Base-by-base conservation (phyloP, 495 filamentous ascomycete species). In the Talaromyces ruber region DNA sequence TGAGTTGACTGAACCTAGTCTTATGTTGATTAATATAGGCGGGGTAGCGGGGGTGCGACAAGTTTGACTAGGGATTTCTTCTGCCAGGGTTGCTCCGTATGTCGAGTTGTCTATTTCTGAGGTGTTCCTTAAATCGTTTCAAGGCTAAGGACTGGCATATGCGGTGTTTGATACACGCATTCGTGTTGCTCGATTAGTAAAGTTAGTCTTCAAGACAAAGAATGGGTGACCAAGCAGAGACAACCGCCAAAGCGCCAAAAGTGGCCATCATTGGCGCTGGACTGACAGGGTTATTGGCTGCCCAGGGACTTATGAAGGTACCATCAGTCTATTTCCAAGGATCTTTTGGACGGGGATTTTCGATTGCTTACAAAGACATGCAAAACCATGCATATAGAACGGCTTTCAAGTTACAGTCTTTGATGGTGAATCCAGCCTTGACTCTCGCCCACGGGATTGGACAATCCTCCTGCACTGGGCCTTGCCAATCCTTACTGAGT, bases 381-480 rank as follows among this genome's bases (percentile, higher is more conserved):
- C 14, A 11, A 21, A 11, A 22, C 25, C 28, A 26, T 56, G 18
- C 34, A 39, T 39, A 39, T 39, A 58, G 56, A 58, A 58, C 30
- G 56, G 56, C n/a, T 58, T 58, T 39, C n/a, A 58, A 39, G 56
- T 58, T 11, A 11, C 30, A 16, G 28, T 58, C 22, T 58, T 58
- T 39, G 56, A 58, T 6, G 12, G 32, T 25, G 56, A 58, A 37
- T 61, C 34, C 3, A 67, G 59, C 30, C 60, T 81, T 58, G 68
- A 75, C 11, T 63, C 65, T 6, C 76, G 76, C n/a, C 64, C 69
- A 8, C 74, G 82, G 4, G 82, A 86, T 67, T 86, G 83, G 84
- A 81, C 78, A 30, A 81, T 85, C 62, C 71, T 77, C 6, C 66
- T 83, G 11, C 81, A 86, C 63, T 87, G 83, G 83, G 79, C 76